These are phyloP conservation scores for Dactylonectria estremocensis DNA, from an alignment of 2,329 filamentous ascomycete genomes.

Conservation along the genomic window DNA sequence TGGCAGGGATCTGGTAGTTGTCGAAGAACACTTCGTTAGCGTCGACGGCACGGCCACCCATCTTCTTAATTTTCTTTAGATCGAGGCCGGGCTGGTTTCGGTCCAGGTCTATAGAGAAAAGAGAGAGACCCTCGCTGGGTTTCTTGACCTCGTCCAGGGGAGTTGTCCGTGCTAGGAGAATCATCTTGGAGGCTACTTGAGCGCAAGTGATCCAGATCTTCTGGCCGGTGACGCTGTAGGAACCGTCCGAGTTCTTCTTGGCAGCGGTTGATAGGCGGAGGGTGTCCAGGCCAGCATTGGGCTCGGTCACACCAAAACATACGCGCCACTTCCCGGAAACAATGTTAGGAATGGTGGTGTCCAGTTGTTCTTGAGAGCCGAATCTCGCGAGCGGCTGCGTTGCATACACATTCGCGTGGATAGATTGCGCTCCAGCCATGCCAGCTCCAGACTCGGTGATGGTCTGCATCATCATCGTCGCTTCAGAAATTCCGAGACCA, in stretches of 20 bases:
- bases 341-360: conserved; percentile 77
- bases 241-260: conserved; percentile 65
- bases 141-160: conserved; percentile 77
- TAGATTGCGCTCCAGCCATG: conserved; percentile 78
- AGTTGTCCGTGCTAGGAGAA: conserved; percentile 84
- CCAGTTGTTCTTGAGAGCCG: conserved; percentile 75
- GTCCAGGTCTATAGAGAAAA: conserved; percentile 87
- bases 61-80: conserved; percentile 83
- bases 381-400: conserved; percentile 84
- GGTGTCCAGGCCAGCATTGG: conserved; percentile 85
- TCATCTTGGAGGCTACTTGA: conserved; percentile 87
- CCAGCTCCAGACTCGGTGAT: conserved; percentile 85
- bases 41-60: conserved; percentile 87
- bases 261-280: conserved; percentile 79
- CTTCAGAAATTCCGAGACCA: conserved; percentile 84
- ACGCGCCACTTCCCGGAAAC: conserved; percentile 80
- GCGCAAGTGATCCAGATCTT: conserved; percentile 94
- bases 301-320: conserved; percentile 87
- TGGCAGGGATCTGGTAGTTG: conserved; percentile 76
- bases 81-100: conserved; percentile 71
- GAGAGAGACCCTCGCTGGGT: conserved; percentile 81
- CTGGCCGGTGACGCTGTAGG: conserved; percentile 80
- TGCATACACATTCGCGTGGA: conserved; percentile 80
- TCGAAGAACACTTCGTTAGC: conserved; percentile 93
- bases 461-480: conserved; percentile 90